phyloP scores from a whole-genome alignment of 352 stramenopile species.

The Phytophthora brassicae region DNA sequence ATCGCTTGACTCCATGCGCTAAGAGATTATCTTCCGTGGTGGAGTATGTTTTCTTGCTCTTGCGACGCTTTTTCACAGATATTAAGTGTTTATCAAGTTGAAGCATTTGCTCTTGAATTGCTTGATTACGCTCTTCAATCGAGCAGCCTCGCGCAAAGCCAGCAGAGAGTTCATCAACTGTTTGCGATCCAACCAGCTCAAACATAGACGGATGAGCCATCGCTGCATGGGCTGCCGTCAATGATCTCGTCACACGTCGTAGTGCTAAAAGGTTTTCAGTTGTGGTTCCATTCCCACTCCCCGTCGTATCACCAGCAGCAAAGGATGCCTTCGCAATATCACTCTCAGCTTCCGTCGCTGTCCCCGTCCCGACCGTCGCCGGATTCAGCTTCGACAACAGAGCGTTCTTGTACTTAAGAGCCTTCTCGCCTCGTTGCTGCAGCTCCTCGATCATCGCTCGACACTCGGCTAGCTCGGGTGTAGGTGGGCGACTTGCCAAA shows the following conservation, averaged over 20 bases:
- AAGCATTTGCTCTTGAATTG: conserved; percentile 60
- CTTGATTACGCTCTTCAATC: conserved; percentile 49
- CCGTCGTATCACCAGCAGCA: conserved; percentile 1
- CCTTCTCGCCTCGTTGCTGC: conserved; percentile 59
- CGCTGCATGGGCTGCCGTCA: conserved; percentile 76
- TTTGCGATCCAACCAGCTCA: conserved; percentile 72
- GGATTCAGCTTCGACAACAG: conserved; percentile 67
- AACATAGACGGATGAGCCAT: conserved; percentile 87
- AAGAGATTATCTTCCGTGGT: conserved; percentile 65
- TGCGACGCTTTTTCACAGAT: conserved; percentile 39
- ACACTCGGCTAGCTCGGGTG: conserved; percentile 35
- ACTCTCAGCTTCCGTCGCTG: conserved; percentile 5
- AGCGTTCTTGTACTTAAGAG: conserved; percentile 61
- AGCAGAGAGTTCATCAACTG: conserved; percentile 53
- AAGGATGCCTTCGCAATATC: not conserved
- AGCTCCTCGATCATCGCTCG: conserved; percentile 69
- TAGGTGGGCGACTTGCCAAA: conserved; percentile 25
- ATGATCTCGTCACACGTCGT: conserved; percentile 72
- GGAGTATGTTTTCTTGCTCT: conserved; percentile 56
- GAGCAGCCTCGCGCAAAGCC: conserved; percentile 47
- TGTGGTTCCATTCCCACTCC: conserved; percentile 1
- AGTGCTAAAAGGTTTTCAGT: conserved; percentile 37
- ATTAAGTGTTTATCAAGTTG: conserved; percentile 79
- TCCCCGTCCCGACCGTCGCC: conserved; percentile 4
- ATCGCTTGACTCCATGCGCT: conserved; percentile 68